Base-by-base conservation (phyloP, 768 basidiomycete genomes). In the Termitomyces sp. region DNA sequence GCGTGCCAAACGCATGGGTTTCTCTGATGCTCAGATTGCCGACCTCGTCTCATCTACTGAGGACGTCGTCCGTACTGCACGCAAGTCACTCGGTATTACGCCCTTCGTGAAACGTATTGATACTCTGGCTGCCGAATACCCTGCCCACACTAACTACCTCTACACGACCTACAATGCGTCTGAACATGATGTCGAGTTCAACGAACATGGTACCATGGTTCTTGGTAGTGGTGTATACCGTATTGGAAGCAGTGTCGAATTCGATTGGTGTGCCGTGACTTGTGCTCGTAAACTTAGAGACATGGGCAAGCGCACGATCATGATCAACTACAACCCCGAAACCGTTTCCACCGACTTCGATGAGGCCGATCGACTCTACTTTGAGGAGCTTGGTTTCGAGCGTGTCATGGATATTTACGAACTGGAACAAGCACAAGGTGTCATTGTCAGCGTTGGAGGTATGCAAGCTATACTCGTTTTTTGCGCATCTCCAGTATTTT, bases 191-290 rank as follows among this genome's bases (percentile, higher is more conserved):
- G 88, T 99, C 69, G 84, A 91, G 22, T 98, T 98, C 68, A 79
- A 95, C 67, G 96, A 98, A 64, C 85, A 97, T 63, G 97, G 97
- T 43, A 98, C 94, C n/a, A 97, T 98, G 92, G 96, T 99, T 24
- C 86, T 98, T 24, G 97, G 97, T 26, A 92, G 90, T 59, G 97
- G 97, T 65, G 97, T 99, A 22, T 98, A 99, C 75, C 88, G 97
- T 59, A 98, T 99, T 64, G 97, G 97, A 46, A 93, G 90, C 72
- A 94, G 92, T 62, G 97, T 99, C 68, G 97, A 99, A 78, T 99
- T 99, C 70, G 97, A 99, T 71, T 99, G 97, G 97, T 99, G 97
- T 71, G 96, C 97, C n/a, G 97, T 99, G 41, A 98, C 96, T 1
- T 98, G 95, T 70, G 94, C 94, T 14, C 81, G 97, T 59, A 90